Conservation (phyloP, 2,329 filamentous ascomycete species). For the Penicillium sp. region DNA sequence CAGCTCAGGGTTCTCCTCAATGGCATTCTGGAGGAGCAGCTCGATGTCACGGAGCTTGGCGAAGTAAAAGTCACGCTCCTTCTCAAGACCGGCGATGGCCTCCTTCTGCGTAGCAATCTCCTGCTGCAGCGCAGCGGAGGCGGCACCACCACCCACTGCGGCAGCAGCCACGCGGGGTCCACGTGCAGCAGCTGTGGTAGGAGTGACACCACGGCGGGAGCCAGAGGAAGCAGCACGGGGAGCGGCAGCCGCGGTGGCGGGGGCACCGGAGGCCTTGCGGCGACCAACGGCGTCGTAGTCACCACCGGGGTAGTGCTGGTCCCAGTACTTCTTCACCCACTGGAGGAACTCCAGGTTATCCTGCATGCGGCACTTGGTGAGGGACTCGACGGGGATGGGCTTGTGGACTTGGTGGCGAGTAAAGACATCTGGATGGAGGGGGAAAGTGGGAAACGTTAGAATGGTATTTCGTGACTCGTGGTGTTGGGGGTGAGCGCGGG, state of each 20-base stretch:
- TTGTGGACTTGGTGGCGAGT: conserved; percentile 86
- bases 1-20: conserved; percentile 88
- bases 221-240: conserved; percentile 53
- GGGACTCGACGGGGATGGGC: conserved; percentile 82
- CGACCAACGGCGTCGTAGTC: conserved; percentile 91
- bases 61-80: conserved; percentile 98
- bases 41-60: conserved; percentile 98
- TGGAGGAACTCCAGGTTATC: conserved; percentile 99
- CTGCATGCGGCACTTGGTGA: conserved; percentile 99
- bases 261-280: conserved; percentile 76
- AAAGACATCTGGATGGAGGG: conserved; percentile 68
- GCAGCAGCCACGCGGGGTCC: conserved; percentile 52
- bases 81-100: conserved; percentile 90
- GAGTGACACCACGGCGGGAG: conserved; percentile 65
- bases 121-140: conserved; percentile 74
- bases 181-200: conserved; percentile 60
- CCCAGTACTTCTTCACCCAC: conserved; percentile 97
- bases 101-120: conserved; percentile 93
- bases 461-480: neutral
- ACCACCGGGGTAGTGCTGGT: conserved; percentile 95
- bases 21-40: conserved; percentile 87
- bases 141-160: conserved; percentile 59
- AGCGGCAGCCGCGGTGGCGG: conserved; percentile 44
- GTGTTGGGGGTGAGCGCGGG: neutral
- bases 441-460: conserved; percentile 16